These are phyloP conservation scores for Fusarium scirpi DNA, from an alignment of 2,329 filamentous ascomycete genomes.

Conservation along the genomic window DNA sequence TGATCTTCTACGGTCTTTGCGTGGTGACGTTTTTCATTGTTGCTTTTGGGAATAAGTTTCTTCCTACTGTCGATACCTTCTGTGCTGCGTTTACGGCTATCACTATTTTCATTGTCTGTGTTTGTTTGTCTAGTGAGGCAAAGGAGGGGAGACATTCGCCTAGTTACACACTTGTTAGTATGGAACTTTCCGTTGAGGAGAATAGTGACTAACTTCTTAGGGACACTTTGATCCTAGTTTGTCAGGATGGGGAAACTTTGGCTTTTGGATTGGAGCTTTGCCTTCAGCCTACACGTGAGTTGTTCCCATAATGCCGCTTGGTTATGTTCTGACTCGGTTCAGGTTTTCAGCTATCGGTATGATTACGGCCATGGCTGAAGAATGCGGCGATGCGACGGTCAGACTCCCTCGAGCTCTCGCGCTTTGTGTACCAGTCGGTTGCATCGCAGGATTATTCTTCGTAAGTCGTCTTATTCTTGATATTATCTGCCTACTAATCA, in stretches of 20 bases:
- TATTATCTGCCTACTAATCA: rapidly evolving
- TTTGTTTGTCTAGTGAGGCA: conserved; percentile 69
- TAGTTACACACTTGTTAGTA: conserved; percentile 40
- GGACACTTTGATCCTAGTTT: conserved; percentile 74
- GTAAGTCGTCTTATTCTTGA: conserved; percentile 52
- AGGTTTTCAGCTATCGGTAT: conserved; percentile 62
- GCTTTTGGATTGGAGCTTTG: conserved; percentile 66
- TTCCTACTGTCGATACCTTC: conserved; percentile 76
- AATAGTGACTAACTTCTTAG: conserved; percentile 56
- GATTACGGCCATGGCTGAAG: conserved; percentile 67
- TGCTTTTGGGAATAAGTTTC: conserved; percentile 66
- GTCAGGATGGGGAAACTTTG: conserved; percentile 75
- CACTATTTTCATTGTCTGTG: conserved; percentile 72
- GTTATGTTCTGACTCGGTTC: not conserved
- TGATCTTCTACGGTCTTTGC: conserved; percentile 77
- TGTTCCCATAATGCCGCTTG: rapidly evolving
- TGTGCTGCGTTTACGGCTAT: conserved; percentile 78
- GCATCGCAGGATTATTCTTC: conserved; percentile 71
- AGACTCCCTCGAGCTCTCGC: conserved; percentile 76
- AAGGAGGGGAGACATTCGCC: conserved; percentile 70
- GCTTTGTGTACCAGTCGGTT: conserved; percentile 72
- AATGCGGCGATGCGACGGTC: conserved; percentile 69
- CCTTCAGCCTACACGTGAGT: conserved; percentile 55
- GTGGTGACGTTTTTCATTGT: conserved; percentile 74
- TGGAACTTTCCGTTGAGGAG: rapidly evolving